phyloP scores from a whole-genome alignment of 352 stramenopile species.

The Phytophthora fragariaefolia region DNA sequence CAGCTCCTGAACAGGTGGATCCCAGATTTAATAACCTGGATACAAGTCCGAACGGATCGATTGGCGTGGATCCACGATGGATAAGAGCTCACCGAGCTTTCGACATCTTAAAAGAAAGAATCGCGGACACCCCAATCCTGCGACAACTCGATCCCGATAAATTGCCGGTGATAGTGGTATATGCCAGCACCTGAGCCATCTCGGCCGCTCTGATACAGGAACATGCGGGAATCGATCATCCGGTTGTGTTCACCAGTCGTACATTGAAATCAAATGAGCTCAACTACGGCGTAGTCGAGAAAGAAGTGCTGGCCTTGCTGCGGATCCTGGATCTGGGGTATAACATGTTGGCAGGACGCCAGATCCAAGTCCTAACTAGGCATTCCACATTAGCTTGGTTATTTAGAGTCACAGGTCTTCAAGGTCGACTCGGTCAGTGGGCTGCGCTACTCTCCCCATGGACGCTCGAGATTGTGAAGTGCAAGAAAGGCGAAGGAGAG shows the following conservation, averaged over 20 bases:
- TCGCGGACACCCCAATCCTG: neutral
- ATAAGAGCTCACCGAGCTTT: neutral
- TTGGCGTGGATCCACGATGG: too few relatives aligned
- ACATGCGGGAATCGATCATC: too few relatives aligned
- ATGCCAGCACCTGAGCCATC: neutral
- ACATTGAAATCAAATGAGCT: constrained; percentile 24
- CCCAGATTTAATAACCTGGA: too few relatives aligned
- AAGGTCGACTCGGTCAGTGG: too few relatives aligned
- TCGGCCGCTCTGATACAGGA: neutral
- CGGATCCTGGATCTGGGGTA: constrained; percentile 11
- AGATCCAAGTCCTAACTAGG: constrained; percentile 9
- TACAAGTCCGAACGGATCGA: too few relatives aligned
- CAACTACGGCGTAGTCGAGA: too few relatives aligned
- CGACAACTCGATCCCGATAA: neutral
- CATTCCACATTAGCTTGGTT: constrained; percentile 12
- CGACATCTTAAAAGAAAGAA: neutral
- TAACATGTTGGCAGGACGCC: constrained; percentile 4
- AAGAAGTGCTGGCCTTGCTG: too few relatives aligned
- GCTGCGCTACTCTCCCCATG: too few relatives aligned
- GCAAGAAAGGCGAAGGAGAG: constrained; percentile 12
- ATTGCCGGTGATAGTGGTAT: neutral
- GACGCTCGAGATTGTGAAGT: too few relatives aligned
- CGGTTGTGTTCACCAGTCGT: constrained; percentile 17
- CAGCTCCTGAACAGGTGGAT: too few relatives aligned
- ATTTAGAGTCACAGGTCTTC: constrained; percentile 2